Base-by-base conservation (phyloP, 169 alveolate genomes). In the Eimeria falciformis region DNA sequence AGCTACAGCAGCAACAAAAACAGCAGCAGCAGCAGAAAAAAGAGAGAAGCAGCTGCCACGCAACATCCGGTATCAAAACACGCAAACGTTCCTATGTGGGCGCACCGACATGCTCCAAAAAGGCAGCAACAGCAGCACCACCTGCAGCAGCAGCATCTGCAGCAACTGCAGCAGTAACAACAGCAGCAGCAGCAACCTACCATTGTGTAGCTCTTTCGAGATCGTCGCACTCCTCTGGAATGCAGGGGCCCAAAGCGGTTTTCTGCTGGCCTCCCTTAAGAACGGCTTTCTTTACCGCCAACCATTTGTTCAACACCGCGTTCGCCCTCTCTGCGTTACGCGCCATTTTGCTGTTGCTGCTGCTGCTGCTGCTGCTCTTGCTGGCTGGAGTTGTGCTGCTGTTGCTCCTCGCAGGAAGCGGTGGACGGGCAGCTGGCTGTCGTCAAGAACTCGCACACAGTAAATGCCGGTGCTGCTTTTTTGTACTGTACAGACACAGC, bases 221-320 rank as follows among this genome's bases (percentile, higher is more conserved):
- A 62, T 89, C 94, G 69, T 65, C 71, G 33, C 94, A 93, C 29
- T 81, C 37, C 81, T 91, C 79, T 1, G 90, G 65, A 88, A 71
- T 91, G 27, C 95, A 47, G 53, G 94, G 94, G 11, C 96, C 69
- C 73, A 92, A 68, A 79, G 73, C 93, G n/a, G n/a, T n/a, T 21
- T 83, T 91, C n/a, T 58, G 85, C 46, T 78, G 68, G 86, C 88
- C 87, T 45, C 94, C 94, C 69, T 91, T 94, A 58, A 90, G 29
- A 50, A 94, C 93, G 65, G 85, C 85, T 12, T 92, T 53, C 91
- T 93, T 95, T 27, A 95, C 90, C 33, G 95, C 78, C 21, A 90
- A 93, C 96, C 96, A 95, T 37, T 96, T 93, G 91, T 95, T 95
- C n/a, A 95, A 94, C 93, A 95, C 88, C 79, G 94, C 91, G 68